Base-by-base conservation (phyloP, 2,329 filamentous ascomycete genomes). In the Cladosporium sp. region DNA sequence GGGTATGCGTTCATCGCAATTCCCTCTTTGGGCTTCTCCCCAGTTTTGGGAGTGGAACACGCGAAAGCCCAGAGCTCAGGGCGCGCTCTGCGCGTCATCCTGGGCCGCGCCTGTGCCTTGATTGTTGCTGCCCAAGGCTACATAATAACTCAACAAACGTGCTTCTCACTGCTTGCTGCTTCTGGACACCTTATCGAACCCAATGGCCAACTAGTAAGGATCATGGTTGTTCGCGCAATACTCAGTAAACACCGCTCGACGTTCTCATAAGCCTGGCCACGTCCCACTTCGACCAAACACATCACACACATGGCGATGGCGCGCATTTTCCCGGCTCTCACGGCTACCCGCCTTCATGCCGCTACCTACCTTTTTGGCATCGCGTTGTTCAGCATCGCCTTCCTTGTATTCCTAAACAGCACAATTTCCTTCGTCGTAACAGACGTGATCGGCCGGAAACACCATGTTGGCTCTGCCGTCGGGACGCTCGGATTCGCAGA, bases 371-470 rank as follows among this genome's bases (percentile, higher is more conserved):
- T 95, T 34, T 78, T 90, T 58, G 85, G 85, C 66, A 86, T 93
- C 64, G 87, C 86, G 56, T 82, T 95, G 61, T 92, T 92, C 75
- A 89, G 84, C 70, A 93, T 95, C 65, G 86, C 86, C 51, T 93
- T 93, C 73, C 85, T 95, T 59, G 89, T 95, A 63, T 95, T 95
- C 72, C 80, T 95, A 57, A 93, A 93, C 75, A 87, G 84, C 73
- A 85, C 83, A 66, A 78, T 93, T 55, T 89, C 86, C 52, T 95
- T 93, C 71, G 86, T 93, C 54, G 83, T 95, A 56, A 92, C 87
- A 56, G 86, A 92, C 68, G 79, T 89, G 56, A 84, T 95, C 60
- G 87, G 86, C 55, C 78, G 86, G 62, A 85, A 86, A 65, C 71
- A 83, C 57, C 77, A 79, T 61, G 86, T 93, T 8, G 89, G 89